Base-by-base conservation (phyloP, 2,329 filamentous ascomycete genomes). In the Huntiella savannae region DNA sequence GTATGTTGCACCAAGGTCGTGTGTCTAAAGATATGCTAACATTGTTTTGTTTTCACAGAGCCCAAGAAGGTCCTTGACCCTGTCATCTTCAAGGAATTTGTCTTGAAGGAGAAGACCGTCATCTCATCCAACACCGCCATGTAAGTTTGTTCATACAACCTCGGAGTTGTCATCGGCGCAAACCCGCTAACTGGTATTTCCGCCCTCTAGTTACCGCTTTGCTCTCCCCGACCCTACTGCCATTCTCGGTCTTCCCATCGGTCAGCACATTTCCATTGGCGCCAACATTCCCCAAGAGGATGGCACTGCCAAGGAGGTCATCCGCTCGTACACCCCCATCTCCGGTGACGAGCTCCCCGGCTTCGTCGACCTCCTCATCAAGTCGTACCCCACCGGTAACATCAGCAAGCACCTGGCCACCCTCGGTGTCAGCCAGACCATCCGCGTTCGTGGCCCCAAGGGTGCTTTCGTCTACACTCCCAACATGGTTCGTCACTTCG, bases 111-210 rank as follows among this genome's bases (percentile, higher is more conserved):
- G 64, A 96, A 95, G 75, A 96, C 80, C 11, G 73, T 92, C 54
- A 79, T 96, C 58, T 94, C 88, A 32, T 91, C 96, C 75, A 98
- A 98, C 70, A 88, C 93, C 50, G 87, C 88, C 63, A 94, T 98
- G 82, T 86, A 65, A 58, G 73, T 63, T 28, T 28, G 22, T 10
- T 7, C 8, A 22, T 3, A 22, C 28, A 34, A 32, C 19, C 43
- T 34, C 22, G n/a, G 16, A 33, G 16, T 33, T 17, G 4, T 5
- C 38, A 34, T 3, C 40, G 22, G 36, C 17, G 15, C 19, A 7
- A 43, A 13, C 15, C 28, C 17, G 13, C 28, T 41, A 10, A 45
- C 40, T 37, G 40, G 43, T 38, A 46, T 35, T 33, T 33, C 34
- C 33, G 7, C 12, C 48, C 44, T 37, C 17, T 51, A 85, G 80